A percentile compares a stretch with the other conserved stretches of the same genome.
phyloP scores from a whole-genome alignment of 495 filamentous ascomycete species.

The Beverwykella pulmonaria region DNA sequence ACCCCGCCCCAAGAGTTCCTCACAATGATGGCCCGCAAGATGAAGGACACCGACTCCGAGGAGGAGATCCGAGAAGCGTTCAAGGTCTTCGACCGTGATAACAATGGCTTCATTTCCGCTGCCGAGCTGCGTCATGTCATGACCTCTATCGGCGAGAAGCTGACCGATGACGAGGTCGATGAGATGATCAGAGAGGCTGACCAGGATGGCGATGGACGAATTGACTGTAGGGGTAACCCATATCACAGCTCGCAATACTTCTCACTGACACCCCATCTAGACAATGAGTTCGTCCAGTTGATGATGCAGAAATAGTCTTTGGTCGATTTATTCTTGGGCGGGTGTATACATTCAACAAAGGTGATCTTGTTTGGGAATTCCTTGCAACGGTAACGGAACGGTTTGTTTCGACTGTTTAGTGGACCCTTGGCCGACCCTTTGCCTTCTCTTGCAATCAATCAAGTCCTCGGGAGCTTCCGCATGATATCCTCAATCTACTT shows the following conservation, averaged over 20 bases:
- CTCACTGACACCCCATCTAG: conserved; percentile 54
- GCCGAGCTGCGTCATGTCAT: conserved; percentile 98
- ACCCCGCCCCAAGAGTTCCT: conserved; percentile 73
- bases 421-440: conserved; percentile 15
- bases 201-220: conserved; percentile 95
- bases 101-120: conserved; percentile 98
- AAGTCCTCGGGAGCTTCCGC: conserved; percentile 21
- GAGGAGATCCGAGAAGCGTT: conserved; percentile 96
- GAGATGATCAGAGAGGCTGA: conserved; percentile 99
- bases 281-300: conserved; percentile 99
- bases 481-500: conserved; percentile 39
- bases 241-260: too few relatives aligned
- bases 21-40: conserved; percentile 99
- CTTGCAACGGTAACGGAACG: conserved; percentile 33
- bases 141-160: conserved; percentile 99
- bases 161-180: conserved; percentile 98
- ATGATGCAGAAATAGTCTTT: conserved; percentile 95
- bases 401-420: conserved; percentile 25
- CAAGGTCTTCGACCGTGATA: conserved; percentile 98
- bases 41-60: conserved; percentile 99
- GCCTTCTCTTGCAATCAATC: conserved; percentile 7
- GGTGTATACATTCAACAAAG: conserved; percentile 15
- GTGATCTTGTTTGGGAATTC: conserved; percentile 4
- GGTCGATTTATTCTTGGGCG: conserved; percentile 9
- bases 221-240: conserved; percentile 70